Evolutionary conservation across 257 asterid genomes (phyloP).

Genomic region (Cordia subcordata): DNA sequence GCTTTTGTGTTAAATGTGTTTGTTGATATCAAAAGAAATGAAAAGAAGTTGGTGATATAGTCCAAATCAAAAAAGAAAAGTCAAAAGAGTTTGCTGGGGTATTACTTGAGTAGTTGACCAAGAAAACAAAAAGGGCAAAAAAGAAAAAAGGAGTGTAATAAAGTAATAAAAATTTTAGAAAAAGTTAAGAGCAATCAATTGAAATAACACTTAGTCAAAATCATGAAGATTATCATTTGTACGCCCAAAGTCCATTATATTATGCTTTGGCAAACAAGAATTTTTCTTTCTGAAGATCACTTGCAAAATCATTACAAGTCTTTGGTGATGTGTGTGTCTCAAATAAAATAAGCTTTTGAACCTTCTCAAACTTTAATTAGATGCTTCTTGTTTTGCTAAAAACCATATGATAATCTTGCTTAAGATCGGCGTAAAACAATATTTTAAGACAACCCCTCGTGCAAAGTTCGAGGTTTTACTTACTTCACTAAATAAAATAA

Average conservation of each 20-base stretch:
- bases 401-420: slow-evolving; percentile 30
- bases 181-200: no score
- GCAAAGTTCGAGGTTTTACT: slow-evolving; percentile 36
- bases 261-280: not conserved
- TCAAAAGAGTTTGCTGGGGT: not conserved
- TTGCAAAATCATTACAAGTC: slow-evolving; percentile 24
- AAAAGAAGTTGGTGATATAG: slow-evolving; percentile 19
- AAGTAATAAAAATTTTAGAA: no score
- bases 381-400: slow-evolving; percentile 37
- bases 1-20: slow-evolving; percentile 40
- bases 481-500: slow-evolving; percentile 14
- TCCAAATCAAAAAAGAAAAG: not conserved
- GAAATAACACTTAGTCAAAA: slow-evolving; percentile 14
- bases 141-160: not conserved
- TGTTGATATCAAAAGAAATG: not conserved
- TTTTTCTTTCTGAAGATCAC: slow-evolving; percentile 15
- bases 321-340: slow-evolving; percentile 11
- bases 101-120: not conserved
- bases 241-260: not conserved
- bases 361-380: slow-evolving; percentile 21
- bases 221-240: not conserved
- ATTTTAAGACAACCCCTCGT: slow-evolving; percentile 21
- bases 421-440: slow-evolving; percentile 21
- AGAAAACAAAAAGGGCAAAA: not conserved
- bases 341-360: slow-evolving; percentile 16